Evolutionary conservation across 805 yeast genomes (phyloP).

Genomic region (Candida pseudofarinosa): DNA sequence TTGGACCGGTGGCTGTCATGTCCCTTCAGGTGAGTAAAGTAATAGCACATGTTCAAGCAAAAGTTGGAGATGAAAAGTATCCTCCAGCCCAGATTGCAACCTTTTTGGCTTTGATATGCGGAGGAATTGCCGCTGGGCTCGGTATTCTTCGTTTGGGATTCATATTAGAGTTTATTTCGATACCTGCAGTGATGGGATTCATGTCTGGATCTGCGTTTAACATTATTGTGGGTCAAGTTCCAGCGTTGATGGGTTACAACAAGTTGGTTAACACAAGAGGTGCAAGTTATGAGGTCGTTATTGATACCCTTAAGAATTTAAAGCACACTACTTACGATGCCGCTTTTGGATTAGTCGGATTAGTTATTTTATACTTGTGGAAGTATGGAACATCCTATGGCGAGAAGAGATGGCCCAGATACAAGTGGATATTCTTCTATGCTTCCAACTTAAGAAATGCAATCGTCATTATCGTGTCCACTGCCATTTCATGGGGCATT

Average conservation of each 20-base stretch:
- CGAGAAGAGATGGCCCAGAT: slow-evolving; percentile 60
- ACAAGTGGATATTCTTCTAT: slow-evolving; percentile 60
- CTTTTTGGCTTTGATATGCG: slow-evolving; percentile 73
- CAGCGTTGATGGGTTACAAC: slow-evolving; percentile 75
- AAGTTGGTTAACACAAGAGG: slow-evolving; percentile 66
- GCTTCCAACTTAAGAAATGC: slow-evolving; percentile 76
- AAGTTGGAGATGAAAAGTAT: slow-evolving; percentile 38
- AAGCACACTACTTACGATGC: slow-evolving; percentile 72
- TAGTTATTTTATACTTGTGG: slow-evolving; percentile 70
- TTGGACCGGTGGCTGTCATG: slow-evolving; percentile 98
- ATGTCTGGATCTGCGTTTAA: slow-evolving; percentile 92
- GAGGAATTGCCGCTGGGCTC: slow-evolving; percentile 76
- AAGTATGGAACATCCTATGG: slow-evolving; percentile 58
- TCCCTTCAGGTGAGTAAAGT: slow-evolving; percentile 80
- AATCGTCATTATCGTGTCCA: slow-evolving; percentile 73
- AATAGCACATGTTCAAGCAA: slow-evolving; percentile 53
- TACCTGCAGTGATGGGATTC: slow-evolving; percentile 91
- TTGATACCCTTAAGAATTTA: slow-evolving; percentile 68
- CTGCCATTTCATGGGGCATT: slow-evolving; percentile 77
- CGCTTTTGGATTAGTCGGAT: slow-evolving; percentile 79
- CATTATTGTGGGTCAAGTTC: slow-evolving; percentile 82
- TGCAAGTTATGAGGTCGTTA: slow-evolving; percentile 65
- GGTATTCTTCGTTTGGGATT: slow-evolving; percentile 85
- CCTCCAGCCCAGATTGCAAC: slow-evolving; percentile 77
- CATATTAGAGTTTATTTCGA: slow-evolving; percentile 80